These are phyloP conservation scores for Diospyros kaki DNA, from an alignment of 148 eudicot species.

Conservation along the genomic window DNA sequence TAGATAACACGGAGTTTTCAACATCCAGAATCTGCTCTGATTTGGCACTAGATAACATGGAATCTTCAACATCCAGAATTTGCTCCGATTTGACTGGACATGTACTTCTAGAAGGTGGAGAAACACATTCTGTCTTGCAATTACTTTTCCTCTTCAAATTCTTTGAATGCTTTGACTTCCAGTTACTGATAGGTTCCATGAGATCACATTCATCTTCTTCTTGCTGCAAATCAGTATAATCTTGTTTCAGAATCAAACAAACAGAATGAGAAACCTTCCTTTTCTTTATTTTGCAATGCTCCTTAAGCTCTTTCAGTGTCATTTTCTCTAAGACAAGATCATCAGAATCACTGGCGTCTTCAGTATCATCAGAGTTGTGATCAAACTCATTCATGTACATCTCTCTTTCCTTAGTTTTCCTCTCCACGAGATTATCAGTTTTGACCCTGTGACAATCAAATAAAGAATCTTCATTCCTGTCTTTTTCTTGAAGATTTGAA, in stretches of 20 bases:
- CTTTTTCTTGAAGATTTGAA: conserved; percentile 19
- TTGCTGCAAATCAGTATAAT: conserved; percentile 18
- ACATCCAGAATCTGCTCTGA: conserved; percentile 19
- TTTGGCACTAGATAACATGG: neutral
- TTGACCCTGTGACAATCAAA: conserved; percentile 19
- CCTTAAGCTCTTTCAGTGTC: conserved; percentile 49
- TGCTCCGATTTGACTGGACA: conserved; percentile 21
- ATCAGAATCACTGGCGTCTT: conserved; percentile 19
- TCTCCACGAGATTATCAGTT: conserved; percentile 23
- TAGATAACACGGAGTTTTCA: conserved; percentile 13
- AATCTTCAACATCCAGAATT: conserved; percentile 21
- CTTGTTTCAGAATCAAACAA: conserved; percentile 27
- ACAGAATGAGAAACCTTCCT: conserved; percentile 28
- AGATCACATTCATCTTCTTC: conserved; percentile 56
- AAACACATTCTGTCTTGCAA: conserved; percentile 8
- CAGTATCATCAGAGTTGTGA: conserved; percentile 4
- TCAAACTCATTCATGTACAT: conserved; percentile 4
- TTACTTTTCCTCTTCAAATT: conserved; percentile 38
- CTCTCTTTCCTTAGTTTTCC: conserved; percentile 20
- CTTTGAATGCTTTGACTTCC: conserved; percentile 44
- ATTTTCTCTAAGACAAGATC: conserved; percentile 28
- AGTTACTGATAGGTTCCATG: conserved; percentile 50
- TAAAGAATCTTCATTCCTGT: conserved; percentile 25
- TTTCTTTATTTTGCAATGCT: conserved; percentile 47
- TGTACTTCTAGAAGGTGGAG: conserved; percentile 14